phyloP scores from a whole-genome alignment of 495 filamentous ascomycete species.

The Penicillium atrosanguineum region DNA sequence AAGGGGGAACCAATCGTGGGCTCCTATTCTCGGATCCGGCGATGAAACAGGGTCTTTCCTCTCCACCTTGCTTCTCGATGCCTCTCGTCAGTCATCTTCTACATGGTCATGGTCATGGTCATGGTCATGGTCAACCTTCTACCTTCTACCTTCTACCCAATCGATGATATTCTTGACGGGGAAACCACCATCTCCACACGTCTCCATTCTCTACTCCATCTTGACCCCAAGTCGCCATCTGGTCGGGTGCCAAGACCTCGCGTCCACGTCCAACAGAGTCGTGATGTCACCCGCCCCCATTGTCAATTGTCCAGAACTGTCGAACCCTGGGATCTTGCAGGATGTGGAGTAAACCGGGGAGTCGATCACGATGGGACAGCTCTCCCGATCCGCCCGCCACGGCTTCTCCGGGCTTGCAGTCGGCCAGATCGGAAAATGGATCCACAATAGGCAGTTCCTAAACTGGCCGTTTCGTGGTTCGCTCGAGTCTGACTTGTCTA shows the following conservation, averaged over 20 bases:
- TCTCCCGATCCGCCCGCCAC: neutral
- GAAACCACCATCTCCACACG: neutral
- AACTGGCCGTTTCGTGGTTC: neutral
- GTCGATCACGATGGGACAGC: neutral
- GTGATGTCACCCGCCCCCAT: slow-evolving; percentile 16
- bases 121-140: no score
- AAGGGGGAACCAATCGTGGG: neutral
- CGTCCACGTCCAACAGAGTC: slow-evolving; percentile 7
- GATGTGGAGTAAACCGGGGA: neutral
- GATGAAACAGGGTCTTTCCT: slow-evolving; percentile 17
- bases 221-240: neutral
- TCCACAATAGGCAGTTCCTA: neutral
- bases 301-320: slow-evolving; percentile 9
- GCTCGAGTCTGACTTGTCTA: neutral
- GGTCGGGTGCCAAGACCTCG: neutral
- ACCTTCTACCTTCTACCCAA: neutral
- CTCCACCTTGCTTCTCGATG: neutral
- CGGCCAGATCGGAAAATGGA: neutral
- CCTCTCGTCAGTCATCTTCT: neutral
- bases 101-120: no score
- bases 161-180: neutral
- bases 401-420: neutral
- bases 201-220: neutral
- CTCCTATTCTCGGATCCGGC: slow-evolving; percentile 9
- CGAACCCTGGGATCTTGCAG: slow-evolving; percentile 9